Percentiles rank a stretch among this genome's conserved stretches.
These are phyloP conservation scores for Citrus hindsii DNA, from an alignment of 345 rosid species.

Conservation along the genomic window DNA sequence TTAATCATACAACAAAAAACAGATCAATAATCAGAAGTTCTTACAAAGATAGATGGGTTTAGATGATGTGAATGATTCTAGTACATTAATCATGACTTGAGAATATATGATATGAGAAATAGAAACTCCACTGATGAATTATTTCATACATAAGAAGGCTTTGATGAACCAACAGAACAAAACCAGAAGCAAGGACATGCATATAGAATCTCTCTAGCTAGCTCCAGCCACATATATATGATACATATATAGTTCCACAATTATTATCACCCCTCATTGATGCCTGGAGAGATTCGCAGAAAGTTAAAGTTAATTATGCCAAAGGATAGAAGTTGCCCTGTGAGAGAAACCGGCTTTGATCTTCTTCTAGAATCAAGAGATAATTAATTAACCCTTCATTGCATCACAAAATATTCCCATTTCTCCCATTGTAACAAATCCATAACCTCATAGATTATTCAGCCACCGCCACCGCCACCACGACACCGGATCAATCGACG, in stretches of 20 bases:
- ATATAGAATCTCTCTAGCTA: too few species aligned
- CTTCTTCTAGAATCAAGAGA: background rate
- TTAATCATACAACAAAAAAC: background rate
- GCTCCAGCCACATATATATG: too few species aligned
- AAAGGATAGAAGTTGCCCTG: constrained; percentile 45
- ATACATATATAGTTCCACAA: too few species aligned
- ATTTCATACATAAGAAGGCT: background rate
- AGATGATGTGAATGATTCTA: too few species aligned
- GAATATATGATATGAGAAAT: too few species aligned
- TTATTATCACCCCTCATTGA: background rate
- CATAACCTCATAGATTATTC: background rate
- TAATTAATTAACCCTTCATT: too few species aligned
- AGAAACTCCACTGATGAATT: too few species aligned
- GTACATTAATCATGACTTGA: too few species aligned
- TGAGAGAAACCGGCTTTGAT: background rate
- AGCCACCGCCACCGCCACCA: constrained; percentile 16
- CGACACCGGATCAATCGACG: background rate
- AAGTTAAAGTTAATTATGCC: constrained; percentile 22
- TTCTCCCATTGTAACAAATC: background rate
- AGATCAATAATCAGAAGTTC: background rate
- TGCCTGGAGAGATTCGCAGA: background rate
- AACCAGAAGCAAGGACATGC: too few species aligned
- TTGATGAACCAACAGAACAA: too few species aligned
- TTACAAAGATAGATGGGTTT: background rate
- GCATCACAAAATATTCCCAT: background rate